Base-by-base conservation (phyloP, 1,284 basidiomycete species). In the Tilletia caries region DNA sequence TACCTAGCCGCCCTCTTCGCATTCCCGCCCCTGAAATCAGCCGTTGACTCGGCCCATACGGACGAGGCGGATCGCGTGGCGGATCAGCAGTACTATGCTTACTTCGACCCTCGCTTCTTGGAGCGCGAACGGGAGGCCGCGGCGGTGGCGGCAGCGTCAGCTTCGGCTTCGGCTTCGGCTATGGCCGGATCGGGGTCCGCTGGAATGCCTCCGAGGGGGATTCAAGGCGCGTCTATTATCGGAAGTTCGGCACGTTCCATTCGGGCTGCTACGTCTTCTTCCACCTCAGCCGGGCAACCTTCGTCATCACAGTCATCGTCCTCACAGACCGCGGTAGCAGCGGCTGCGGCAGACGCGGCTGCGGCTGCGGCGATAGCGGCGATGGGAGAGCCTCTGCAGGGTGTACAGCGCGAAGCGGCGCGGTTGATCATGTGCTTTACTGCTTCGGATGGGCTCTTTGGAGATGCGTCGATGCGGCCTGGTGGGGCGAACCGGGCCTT, bases 1-100 rank as follows among this genome's bases (percentile, higher is more conserved):
- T 81, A 80, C 48, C 73, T 70, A 6, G 74, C 71, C 0, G 72
- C 79, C 2, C 66, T 82, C 67, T 54, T 76, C 18, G 71, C 72
- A 2, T 52, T 69, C 25, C 76, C 75, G 13, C 76, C 73, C 13
- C 32, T 37, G 8, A 12, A 23, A 13, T 62, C 58, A 12, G 58
- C 58, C 29, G 58, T 62, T 18, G 58, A 62, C 32, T 33, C 58
- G 12, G 29, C 58, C 18, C 58, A 62, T 4, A 62, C 58, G 32
- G 58, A 62, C 10, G 58, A 62, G 32, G 58, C 18, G 27, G 58
- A 62, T 18, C 58, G 58, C 6, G 27, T 33, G 20, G 32, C 33
- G 32, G 58, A 62, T 37, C 27, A 20, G 32, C 58, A 62, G 58
- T 62, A 62, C 58, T 62, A 33, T n/a, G 58, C 29, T 13, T 62